Evolutionary conservation across 768 basidiomycete species (phyloP).

Genomic region (Tulasnella sp.): DNA sequence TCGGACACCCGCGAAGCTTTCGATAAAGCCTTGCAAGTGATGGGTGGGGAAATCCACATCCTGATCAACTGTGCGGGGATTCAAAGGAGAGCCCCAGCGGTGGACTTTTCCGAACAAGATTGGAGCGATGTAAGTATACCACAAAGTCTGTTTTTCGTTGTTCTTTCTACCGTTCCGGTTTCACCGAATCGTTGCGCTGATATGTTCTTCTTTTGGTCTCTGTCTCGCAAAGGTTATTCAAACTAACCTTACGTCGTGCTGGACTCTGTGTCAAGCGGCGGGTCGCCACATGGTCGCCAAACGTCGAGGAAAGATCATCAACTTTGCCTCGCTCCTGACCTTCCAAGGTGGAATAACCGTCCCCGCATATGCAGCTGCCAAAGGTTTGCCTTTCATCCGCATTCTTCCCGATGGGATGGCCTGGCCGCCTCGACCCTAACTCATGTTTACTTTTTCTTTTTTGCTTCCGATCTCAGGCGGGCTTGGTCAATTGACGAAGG

Average conservation of each 20-base stretch:
- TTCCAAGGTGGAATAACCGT: conserved; percentile 65
- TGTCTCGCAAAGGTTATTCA: conserved; percentile 60
- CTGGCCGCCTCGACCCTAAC: not conserved
- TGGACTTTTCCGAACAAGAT: conserved; percentile 60
- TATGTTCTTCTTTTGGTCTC: not conserved
- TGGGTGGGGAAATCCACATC: conserved; percentile 55
- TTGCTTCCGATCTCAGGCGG: conserved; percentile 38
- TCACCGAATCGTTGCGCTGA: conserved; percentile 22
- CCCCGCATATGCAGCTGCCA: conserved; percentile 88
- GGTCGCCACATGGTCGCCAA: conserved; percentile 79
- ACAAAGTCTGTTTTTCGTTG: conserved; percentile 10
- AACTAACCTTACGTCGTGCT: conserved; percentile 83
- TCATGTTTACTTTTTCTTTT: conserved; percentile 25
- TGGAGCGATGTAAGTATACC: conserved; percentile 61
- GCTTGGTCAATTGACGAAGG: conserved; percentile 78
- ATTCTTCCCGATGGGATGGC: not conserved
- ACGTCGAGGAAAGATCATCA: conserved; percentile 66
- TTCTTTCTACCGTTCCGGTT: conserved; percentile 26
- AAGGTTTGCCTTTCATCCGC: conserved; percentile 46
- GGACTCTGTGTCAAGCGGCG: conserved; percentile 80
- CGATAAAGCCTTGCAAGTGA: conserved; percentile 44
- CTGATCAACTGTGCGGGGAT: conserved; percentile 69
- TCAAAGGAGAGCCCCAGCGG: conserved; percentile 55
- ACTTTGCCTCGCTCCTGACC: conserved; percentile 58
- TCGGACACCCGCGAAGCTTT: conserved; percentile 49